Evolutionary conservation across 495 filamentous ascomycete genomes (phyloP), one percentile per base, ranked within the genome.

Genomic region (Penicillium arizonense): DNA sequence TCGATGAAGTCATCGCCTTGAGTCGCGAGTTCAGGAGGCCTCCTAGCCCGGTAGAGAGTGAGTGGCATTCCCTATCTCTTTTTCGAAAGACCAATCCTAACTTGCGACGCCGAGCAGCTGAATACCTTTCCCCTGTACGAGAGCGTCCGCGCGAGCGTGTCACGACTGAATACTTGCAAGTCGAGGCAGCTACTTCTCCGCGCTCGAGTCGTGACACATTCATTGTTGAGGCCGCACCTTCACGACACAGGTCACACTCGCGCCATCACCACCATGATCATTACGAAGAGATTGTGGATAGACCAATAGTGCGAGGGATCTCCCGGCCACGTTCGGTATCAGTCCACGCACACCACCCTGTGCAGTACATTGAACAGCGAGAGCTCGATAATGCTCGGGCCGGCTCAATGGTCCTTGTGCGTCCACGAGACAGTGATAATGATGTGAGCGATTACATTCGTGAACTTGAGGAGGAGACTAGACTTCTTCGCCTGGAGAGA

Each of bases 1-100:
- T 96, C 59, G 91, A 96, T 61, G 87, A 93, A 57, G 75, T 96
- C 48, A 87, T 96, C 56, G 85, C 81, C 54, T 73, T 90, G 36
- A 95, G 90, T 64, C 87, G 89, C 59, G 82, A 88, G 28, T 87
- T 77, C 57, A 67, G 60, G 40, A 62, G 65, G 26, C 66, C 64
- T 37, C 49, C 62, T 14, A 23, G 36, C 16, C 52, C 55, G 6
- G 30, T 46, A 12, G 70, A 72, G 42, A 63, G 74, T 72, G 57
- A 51, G 68, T 64, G 32, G 37, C 47, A 55, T 53, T 7, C 33
- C 26, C 5, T 16, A 18, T 16, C 30, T 3, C 16, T 10, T 13
- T 23, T 20, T 23, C n/a, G 4, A 12, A 32, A 33, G 13, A 26
- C 21, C 18, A 30, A 13, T 16, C 11, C 30, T 34, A 18, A 53